phyloP scores from a whole-genome alignment of 177 flowering plant genomes.

The Tripterygium wilfordii region DNA sequence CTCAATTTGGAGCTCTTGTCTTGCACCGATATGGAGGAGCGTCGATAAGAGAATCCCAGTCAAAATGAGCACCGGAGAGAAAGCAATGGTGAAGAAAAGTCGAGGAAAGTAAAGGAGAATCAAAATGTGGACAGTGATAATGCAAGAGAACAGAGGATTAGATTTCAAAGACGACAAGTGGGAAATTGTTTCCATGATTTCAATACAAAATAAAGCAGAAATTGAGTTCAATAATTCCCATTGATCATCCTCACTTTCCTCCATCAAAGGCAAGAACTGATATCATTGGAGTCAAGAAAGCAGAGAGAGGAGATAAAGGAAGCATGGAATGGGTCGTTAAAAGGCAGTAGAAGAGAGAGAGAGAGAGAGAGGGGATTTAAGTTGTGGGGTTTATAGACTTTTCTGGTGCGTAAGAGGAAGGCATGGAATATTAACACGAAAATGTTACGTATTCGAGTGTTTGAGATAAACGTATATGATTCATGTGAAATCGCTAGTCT shows the following conservation, averaged over 20 bases:
- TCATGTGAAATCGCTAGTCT: no score
- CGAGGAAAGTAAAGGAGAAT: constrained; percentile 53
- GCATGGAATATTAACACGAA: constrained; percentile 11
- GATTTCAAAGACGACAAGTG: constrained; percentile 17
- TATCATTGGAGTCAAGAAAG: no score
- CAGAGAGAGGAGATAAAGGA: not conserved
- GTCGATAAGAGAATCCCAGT: constrained; percentile 34
- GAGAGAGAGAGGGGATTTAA: constrained; percentile 1
- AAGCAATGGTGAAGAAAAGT: constrained; percentile 18
- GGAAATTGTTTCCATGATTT: constrained; percentile 3
- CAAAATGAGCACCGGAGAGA: constrained; percentile 42
- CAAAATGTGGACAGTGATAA: constrained; percentile 38
- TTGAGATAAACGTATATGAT: no score
- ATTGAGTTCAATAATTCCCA: not conserved
- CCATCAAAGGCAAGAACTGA: no score
- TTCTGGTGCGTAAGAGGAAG: constrained; percentile 14
- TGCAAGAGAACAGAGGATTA: constrained; percentile 46
- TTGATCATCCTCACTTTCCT: not conserved
- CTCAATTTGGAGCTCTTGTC: constrained; percentile 9
- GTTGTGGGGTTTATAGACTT: constrained; percentile 4
- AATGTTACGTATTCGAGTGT: no score
- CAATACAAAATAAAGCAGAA: not conserved
- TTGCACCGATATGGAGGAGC: constrained; percentile 45
- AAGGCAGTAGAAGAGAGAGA: not conserved
- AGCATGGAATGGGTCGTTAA: not conserved